Evolutionary conservation across 2,329 filamentous ascomycete genomes (phyloP), one percentile per base, ranked within the genome.

Genomic region (Huntiella savannae): DNA sequence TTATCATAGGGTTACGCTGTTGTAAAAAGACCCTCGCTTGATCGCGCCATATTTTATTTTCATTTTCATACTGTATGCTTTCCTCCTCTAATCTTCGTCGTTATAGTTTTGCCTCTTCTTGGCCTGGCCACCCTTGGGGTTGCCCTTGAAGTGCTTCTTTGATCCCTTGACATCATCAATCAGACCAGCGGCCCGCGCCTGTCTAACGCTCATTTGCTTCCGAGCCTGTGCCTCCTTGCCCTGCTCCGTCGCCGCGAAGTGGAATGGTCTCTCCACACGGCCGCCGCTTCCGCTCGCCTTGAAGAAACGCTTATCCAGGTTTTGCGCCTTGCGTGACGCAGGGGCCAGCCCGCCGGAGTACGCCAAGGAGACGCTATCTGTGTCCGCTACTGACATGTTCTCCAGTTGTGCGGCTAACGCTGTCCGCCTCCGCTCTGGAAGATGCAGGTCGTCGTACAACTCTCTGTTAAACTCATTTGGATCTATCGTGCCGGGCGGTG

Each of bases 111-210:
- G 59, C 55, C 66, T 64, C 52, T 64, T 68, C 58, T 70, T 73
- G 50, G 67, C 67, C 58, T 74, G 79, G 50, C 59, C 60, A 39
- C 68, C 71, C 61, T 70, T 77, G 52, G 74, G 71, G 36, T 77
- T 75, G n/a, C 74, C 79, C 65, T 93, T 93, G 62, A 85, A 91
- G 63, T 98, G 91, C 67, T 95, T 96, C 75, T 98, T 98, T 48
- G 78, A 73, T 44, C 67, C 67, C 50, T 78, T 79, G 1, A 82
- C 79, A 56, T 95, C 86, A 33, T 96, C 60, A 11, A 84, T 16
- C 5, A 36, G 34, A 36, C 40, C 40, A 10, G 32, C 40, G 11
- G 40, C 40, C 32, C 77, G 77, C 43, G 84, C 73, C 62, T 98
- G 98, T 50, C 91, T 71, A 0, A 87, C 87, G 13, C 75, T 84